A percentile compares a stretch with the other conserved stretches of the same genome.
Conservation (phyloP, 2,329 filamentous ascomycete species). For the Cercospora citrullina region DNA sequence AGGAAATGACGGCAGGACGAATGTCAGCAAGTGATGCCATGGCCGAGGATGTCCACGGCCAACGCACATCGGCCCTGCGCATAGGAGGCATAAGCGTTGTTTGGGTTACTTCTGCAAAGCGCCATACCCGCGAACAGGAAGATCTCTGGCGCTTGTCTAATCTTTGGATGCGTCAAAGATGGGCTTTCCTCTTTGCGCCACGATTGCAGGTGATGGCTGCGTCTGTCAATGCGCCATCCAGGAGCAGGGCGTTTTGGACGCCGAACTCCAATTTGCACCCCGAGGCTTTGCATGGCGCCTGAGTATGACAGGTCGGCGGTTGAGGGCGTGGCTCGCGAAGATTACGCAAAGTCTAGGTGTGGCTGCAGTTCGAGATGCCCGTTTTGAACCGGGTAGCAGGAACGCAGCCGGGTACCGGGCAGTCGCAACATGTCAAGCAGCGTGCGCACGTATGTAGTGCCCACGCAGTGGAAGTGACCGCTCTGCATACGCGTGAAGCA, state of each 20-base stretch:
- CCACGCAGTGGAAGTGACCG: not conserved
- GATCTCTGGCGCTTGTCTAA: conserved; percentile 19
- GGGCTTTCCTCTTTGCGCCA: conserved; percentile 29
- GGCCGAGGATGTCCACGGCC: conserved; percentile 33
- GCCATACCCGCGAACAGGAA: conserved; percentile 28
- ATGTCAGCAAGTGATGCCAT: conserved; percentile 11
- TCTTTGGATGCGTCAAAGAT: conserved; percentile 15
- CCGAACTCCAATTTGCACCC: conserved; percentile 19
- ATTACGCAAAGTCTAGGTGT: conserved; percentile 34
- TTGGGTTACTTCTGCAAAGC: conserved; percentile 25
- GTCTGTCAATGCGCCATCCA: conserved; percentile 17
- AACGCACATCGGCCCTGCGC: conserved; percentile 20
- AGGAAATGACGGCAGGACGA: conserved; percentile 23
- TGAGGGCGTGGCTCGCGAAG: conserved; percentile 21
- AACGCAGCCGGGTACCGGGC: conserved; percentile 26
- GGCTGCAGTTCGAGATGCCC: conserved; percentile 33
- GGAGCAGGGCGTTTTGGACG: conserved; percentile 17
- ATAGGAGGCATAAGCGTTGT: conserved; percentile 26
- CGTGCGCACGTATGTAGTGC: conserved; percentile 28
- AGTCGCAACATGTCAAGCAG: conserved; percentile 32
- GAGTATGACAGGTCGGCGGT: conserved; percentile 26
- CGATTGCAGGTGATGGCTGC: conserved; percentile 27
- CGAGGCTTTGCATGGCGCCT: conserved; percentile 13
- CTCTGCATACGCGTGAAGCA: not conserved
- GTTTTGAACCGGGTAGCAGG: conserved; percentile 33